Conservation (phyloP, 805 yeast genomes). For the Cyberlindnera galapagoensis region DNA sequence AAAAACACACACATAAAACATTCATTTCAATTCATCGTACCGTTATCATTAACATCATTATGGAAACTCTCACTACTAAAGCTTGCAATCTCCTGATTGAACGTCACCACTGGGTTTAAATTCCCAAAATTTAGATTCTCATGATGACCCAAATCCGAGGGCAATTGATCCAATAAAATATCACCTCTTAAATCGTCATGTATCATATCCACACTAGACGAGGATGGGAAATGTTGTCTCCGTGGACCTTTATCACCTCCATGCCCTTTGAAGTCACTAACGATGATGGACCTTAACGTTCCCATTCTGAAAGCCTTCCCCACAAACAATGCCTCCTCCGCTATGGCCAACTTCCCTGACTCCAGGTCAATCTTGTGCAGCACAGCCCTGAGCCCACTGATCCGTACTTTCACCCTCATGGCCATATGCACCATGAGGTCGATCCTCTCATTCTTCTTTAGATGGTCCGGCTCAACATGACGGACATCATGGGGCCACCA, state of each 20-base stretch:
- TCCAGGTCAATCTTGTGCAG: not conserved
- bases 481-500: constrained; percentile 67
- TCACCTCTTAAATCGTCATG: no score
- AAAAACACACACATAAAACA: no score
- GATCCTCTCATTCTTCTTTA: constrained; percentile 52
- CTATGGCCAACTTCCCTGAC: constrained; percentile 4
- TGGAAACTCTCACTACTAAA: no score
- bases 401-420: constrained; percentile 12
- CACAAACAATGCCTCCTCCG: constrained; percentile 15
- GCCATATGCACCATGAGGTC: constrained; percentile 38
- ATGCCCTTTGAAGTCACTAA: not conserved
- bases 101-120: no score
- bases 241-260: not conserved
- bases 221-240: no score
- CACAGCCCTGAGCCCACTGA: constrained; percentile 1
- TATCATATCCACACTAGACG: no score
- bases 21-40: no score
- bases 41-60: no score
- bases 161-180: no score
- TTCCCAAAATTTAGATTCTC: no score
- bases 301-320: constrained; percentile 1
- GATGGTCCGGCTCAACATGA: constrained; percentile 72
- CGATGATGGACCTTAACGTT: not conserved
- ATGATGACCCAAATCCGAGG: no score
- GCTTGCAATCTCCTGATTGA: no score